Evolutionary conservation across 352 stramenopile species (phyloP).

Genomic region (Phytophthora vignae): DNA sequence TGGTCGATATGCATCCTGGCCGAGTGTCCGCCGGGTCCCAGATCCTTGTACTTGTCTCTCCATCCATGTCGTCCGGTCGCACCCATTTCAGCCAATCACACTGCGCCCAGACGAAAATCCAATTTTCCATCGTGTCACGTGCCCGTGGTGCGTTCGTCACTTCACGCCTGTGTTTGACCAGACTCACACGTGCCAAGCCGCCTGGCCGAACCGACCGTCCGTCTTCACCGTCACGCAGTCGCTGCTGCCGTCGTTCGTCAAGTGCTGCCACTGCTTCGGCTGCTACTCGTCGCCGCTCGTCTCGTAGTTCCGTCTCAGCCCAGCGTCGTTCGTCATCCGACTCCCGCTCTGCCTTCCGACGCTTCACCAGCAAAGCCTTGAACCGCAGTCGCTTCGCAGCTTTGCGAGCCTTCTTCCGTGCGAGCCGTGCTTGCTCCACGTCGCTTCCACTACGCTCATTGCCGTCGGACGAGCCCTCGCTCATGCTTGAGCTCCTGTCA

Average conservation of each 20-base stretch:
- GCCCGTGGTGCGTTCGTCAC: background rate
- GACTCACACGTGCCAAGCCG: background rate
- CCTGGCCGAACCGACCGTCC: too few relatives aligned
- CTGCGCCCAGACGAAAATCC: too few relatives aligned
- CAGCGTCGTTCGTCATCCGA: background rate
- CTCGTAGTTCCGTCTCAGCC: background rate
- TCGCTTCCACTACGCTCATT: background rate
- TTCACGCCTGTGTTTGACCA: too few relatives aligned
- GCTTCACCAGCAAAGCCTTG: background rate
- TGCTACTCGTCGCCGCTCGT: background rate
- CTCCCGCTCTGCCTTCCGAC: background rate
- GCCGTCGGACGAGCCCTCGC: background rate
- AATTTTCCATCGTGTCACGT: too few relatives aligned
- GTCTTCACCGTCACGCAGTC: background rate
- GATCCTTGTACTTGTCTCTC: too few relatives aligned
- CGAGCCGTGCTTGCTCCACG: background rate
- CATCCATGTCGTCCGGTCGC: too few relatives aligned
- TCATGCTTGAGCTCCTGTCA: background rate
- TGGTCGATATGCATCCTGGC: too few relatives aligned
- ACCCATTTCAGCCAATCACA: too few relatives aligned
- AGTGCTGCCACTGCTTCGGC: background rate
- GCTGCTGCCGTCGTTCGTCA: background rate
- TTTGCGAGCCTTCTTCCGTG: background rate
- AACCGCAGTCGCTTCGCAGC: too few relatives aligned
- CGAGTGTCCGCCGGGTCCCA: too few relatives aligned